These are phyloP conservation scores for Penicillium dipodomyicola DNA, from an alignment of 495 filamentous ascomycete genomes.

Conservation along the genomic window DNA sequence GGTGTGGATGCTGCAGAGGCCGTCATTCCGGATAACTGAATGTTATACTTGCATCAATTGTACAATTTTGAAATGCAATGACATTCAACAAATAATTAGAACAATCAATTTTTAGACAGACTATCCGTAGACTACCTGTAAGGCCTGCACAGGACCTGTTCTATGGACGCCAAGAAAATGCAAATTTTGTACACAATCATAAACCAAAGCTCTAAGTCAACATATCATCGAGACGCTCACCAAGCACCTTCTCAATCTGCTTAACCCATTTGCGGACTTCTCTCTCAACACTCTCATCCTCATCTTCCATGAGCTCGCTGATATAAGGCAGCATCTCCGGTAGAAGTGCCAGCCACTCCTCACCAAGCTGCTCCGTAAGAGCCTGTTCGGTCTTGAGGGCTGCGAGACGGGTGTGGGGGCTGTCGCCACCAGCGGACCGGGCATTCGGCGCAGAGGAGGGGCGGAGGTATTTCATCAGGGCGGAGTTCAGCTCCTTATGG, in stretches of 20 bases:
- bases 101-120: slow-evolving; percentile 13
- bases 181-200: slow-evolving; percentile 30
- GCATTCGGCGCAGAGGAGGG: slow-evolving; percentile 61
- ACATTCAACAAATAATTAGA: neutral
- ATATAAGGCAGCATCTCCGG: slow-evolving; percentile 95
- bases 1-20: slow-evolving; percentile 35
- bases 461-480: slow-evolving; percentile 71
- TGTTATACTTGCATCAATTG: too few species aligned
- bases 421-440: slow-evolving; percentile 49
- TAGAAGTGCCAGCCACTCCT: slow-evolving; percentile 87
- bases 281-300: slow-evolving; percentile 85
- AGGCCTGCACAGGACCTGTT: slow-evolving; percentile 16
- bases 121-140: slow-evolving; percentile 11
- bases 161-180: slow-evolving; percentile 31
- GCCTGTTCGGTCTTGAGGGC: slow-evolving; percentile 75
- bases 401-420: slow-evolving; percentile 59
- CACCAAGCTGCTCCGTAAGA: slow-evolving; percentile 73
- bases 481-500: slow-evolving; percentile 78
- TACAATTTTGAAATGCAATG: neutral
- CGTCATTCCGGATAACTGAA: slow-evolving; percentile 22
- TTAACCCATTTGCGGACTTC: slow-evolving; percentile 85
- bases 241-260: slow-evolving; percentile 80
- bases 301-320: slow-evolving; percentile 91
- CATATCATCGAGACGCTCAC: slow-evolving; percentile 87
- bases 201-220: slow-evolving; percentile 56